Conservation (phyloP, 2,329 filamentous ascomycete species). For the Coniochaeta prunicola region DNA sequence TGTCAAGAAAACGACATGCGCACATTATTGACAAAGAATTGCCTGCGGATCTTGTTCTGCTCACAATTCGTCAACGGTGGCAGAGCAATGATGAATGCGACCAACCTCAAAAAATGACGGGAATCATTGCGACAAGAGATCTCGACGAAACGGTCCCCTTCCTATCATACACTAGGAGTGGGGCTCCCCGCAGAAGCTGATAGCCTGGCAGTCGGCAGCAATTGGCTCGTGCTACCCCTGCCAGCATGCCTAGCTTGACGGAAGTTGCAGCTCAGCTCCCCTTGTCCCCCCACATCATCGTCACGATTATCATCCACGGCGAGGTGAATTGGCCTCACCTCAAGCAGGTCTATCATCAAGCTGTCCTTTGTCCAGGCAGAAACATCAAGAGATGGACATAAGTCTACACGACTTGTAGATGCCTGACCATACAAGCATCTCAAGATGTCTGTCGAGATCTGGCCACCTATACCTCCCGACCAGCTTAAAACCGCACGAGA, state of each 20-base stretch:
- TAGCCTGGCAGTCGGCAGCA: background rate
- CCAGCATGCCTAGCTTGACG: background rate
- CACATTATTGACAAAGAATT: background rate
- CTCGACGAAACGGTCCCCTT: background rate
- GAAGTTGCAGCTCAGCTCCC: background rate
- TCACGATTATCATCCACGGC: too few species aligned
- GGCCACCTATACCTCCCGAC: slow-evolving; percentile 43
- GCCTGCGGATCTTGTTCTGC: background rate
- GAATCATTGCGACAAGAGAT: background rate
- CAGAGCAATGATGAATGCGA: background rate
- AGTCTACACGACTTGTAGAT: slow-evolving; percentile 12
- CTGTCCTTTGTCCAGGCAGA: background rate
- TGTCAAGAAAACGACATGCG: background rate
- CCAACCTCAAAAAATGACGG: background rate
- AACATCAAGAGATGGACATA: background rate
- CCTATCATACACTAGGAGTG: background rate
- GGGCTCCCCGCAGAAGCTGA: background rate
- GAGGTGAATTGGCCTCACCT: background rate
- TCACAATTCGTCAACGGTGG: background rate
- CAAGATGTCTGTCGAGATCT: slow-evolving; percentile 51
- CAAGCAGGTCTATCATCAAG: background rate
- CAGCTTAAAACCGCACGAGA: slow-evolving; percentile 43
- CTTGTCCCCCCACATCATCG: background rate
- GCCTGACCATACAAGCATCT: slow-evolving; percentile 10
- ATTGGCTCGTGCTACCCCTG: background rate